Conservation (phyloP, 2,329 filamentous ascomycete species). For the Pseudogymnoascus sp. region DNA sequence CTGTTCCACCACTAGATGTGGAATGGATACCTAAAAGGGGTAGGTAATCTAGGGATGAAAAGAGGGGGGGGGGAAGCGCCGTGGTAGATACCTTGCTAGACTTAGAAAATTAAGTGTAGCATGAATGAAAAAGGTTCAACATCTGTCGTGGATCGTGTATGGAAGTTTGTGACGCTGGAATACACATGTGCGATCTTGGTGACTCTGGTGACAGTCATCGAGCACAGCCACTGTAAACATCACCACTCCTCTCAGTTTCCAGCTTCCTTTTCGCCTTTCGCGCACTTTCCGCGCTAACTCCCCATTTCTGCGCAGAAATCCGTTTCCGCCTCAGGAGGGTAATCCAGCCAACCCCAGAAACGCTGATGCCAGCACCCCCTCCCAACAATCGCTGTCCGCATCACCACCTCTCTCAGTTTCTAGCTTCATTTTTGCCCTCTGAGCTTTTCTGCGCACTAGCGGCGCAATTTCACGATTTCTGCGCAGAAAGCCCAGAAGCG, state of each 20-base stretch:
- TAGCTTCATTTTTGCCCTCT: not conserved
- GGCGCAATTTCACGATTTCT: not conserved
- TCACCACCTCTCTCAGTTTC: not conserved
- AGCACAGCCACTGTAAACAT: not conserved
- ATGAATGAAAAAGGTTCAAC: conserved; percentile 4
- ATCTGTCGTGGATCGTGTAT: not conserved
- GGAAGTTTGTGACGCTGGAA: not conserved
- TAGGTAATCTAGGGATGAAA: not conserved
- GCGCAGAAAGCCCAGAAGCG: not conserved
- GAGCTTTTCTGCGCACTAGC: not conserved
- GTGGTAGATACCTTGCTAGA: not conserved
- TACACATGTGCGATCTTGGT: not conserved
- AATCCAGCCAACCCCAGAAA: not conserved
- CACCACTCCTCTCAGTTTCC: not conserved
- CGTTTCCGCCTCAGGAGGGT: not conserved
- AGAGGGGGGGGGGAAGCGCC: not conserved
- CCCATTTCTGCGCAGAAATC: not conserved
- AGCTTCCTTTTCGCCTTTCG: not conserved
- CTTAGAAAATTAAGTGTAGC: not conserved
- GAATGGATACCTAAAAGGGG: not conserved
- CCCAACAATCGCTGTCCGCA: not conserved
- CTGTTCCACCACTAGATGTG: conserved; percentile 80
- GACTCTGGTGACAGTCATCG: not conserved
- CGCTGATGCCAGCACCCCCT: not conserved
- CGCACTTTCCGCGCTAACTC: not conserved